Percentiles rank a stretch among this genome's conserved stretches.
Conservation (phyloP, 768 basidiomycete species). For the Podaxis pistillaris region DNA sequence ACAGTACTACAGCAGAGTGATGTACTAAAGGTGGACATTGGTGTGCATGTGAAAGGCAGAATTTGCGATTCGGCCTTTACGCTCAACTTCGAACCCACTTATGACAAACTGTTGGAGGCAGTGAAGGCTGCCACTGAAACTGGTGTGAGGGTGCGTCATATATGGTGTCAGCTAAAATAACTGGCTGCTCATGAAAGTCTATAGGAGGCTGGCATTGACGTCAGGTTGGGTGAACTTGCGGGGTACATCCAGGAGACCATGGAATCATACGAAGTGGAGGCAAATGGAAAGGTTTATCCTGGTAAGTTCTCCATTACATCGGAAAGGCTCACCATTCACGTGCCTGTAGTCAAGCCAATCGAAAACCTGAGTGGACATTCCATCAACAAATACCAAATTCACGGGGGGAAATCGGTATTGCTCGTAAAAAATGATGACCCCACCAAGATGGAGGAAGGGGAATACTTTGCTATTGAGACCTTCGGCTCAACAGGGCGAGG, state of each 20-base stretch:
- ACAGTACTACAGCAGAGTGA: constrained; percentile 81
- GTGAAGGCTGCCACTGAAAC: constrained; percentile 94
- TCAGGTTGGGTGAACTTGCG: constrained; percentile 88
- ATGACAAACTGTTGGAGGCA: constrained; percentile 85
- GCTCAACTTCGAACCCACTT: constrained; percentile 82
- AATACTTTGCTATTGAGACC: constrained; percentile 98
- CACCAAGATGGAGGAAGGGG: constrained; percentile 99
- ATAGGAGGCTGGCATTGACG: constrained; percentile 96
- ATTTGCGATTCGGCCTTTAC: constrained; percentile 98
- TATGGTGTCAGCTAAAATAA: not conserved
- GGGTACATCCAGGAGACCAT: constrained; percentile 96
- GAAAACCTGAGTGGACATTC: constrained; percentile 93
- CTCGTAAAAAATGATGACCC: constrained; percentile 88
- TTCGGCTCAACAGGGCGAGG: constrained; percentile 97
- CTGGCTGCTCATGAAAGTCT: not conserved
- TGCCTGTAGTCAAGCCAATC: constrained; percentile 79
- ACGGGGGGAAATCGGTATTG: constrained; percentile 90
- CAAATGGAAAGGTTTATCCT: constrained; percentile 78
- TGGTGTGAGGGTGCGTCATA: constrained; percentile 66
- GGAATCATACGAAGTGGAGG: constrained; percentile 97
- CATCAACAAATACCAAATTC: constrained; percentile 87
- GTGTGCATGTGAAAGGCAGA: constrained; percentile 95
- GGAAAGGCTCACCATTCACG: constrained; percentile 8
- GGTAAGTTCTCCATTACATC: constrained; percentile 42
- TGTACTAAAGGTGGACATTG: constrained; percentile 95